Evolutionary conservation across 2,329 filamentous ascomycete genomes (phyloP).

Genomic region (Cercospora brassicicola): DNA sequence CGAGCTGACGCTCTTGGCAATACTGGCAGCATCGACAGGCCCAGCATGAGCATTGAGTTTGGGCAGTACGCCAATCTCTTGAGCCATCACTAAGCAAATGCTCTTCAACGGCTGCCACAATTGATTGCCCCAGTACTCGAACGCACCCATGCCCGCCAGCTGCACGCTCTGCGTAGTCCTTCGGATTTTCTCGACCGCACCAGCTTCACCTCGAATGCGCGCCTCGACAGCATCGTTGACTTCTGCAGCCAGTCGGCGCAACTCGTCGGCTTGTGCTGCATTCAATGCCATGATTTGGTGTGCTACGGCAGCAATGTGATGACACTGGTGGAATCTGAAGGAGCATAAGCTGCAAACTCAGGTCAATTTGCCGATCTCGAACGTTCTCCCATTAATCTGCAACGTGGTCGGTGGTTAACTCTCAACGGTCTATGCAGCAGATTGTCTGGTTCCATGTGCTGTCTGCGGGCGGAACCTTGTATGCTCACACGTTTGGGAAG

Average conservation of each 20-base stretch:
- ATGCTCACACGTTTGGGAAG: not conserved
- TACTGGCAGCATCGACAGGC: not conserved
- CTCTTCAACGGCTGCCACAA: slow-evolving; percentile 15
- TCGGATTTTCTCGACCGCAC: slow-evolving; percentile 11
- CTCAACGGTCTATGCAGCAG: not conserved
- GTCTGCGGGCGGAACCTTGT: slow-evolving; percentile 1
- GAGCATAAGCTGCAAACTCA: not conserved
- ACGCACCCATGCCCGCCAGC: slow-evolving; percentile 13
- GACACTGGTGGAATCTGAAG: not conserved
- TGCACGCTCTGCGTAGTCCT: slow-evolving; percentile 12
- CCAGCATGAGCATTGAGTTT: slow-evolving; percentile 7
- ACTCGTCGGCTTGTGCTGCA: slow-evolving; percentile 4
- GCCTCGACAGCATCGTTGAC: slow-evolving; percentile 13
- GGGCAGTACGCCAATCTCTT: slow-evolving; percentile 12
- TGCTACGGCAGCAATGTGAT: not conserved
- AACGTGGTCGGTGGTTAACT: not conserved
- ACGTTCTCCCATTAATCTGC: not conserved
- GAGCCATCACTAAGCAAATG: slow-evolving; percentile 18
- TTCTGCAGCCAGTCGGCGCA: slow-evolving; percentile 10
- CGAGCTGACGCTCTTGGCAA: not conserved
- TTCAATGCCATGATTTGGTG: slow-evolving; percentile 7
- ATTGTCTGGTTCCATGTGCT: not conserved
- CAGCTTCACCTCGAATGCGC: slow-evolving; percentile 15
- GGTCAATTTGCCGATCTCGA: not conserved
- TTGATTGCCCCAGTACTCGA: slow-evolving; percentile 14